phyloP scores from a whole-genome alignment of 1,139 yeast species.

The Hemisphaericaspora subhashii region DNA sequence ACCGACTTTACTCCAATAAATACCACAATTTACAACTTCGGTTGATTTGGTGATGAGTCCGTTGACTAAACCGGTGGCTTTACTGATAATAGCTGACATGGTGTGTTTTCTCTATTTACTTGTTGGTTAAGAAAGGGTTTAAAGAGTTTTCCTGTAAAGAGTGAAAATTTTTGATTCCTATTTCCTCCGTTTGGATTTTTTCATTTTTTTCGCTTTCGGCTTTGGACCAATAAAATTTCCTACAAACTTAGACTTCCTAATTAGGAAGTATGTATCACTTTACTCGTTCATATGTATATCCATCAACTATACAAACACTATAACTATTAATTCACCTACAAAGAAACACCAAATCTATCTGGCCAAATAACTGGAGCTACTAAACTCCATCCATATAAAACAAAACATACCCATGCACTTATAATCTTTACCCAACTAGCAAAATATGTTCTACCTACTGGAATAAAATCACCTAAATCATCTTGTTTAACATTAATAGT shows the following conservation, averaged over 20 bases:
- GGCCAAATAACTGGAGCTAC: slow-evolving; percentile 90
- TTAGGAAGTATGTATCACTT: slow-evolving; percentile 16
- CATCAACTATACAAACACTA: background rate
- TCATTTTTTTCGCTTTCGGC: slow-evolving; percentile 4
- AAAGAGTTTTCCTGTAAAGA: background rate
- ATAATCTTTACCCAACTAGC: slow-evolving; percentile 92
- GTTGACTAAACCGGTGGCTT: slow-evolving; percentile 47
- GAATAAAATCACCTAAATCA: slow-evolving; percentile 84
- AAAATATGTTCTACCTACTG: slow-evolving; percentile 96
- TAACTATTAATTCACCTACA: slow-evolving; percentile 15
- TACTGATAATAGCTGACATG: slow-evolving; percentile 53
- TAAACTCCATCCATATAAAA: slow-evolving; percentile 85
- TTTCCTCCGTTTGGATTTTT: background rate
- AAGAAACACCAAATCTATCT: slow-evolving; percentile 64
- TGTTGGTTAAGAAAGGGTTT: background rate
- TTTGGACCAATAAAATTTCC: slow-evolving; percentile 16
- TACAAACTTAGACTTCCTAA: slow-evolving; percentile 21
- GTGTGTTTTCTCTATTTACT: too few species aligned
- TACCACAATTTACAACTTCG: slow-evolving; percentile 47
- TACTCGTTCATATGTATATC: too few species aligned
- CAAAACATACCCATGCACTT: slow-evolving; percentile 90
- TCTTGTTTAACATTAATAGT: slow-evolving; percentile 90
- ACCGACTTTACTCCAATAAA: slow-evolving; percentile 89
- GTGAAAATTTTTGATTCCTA: slow-evolving; percentile 3
- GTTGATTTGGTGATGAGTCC: slow-evolving; percentile 38